These are phyloP conservation scores for Parietaria judaica DNA, from an alignment of 306 rosid species.

Conservation along the genomic window DNA sequence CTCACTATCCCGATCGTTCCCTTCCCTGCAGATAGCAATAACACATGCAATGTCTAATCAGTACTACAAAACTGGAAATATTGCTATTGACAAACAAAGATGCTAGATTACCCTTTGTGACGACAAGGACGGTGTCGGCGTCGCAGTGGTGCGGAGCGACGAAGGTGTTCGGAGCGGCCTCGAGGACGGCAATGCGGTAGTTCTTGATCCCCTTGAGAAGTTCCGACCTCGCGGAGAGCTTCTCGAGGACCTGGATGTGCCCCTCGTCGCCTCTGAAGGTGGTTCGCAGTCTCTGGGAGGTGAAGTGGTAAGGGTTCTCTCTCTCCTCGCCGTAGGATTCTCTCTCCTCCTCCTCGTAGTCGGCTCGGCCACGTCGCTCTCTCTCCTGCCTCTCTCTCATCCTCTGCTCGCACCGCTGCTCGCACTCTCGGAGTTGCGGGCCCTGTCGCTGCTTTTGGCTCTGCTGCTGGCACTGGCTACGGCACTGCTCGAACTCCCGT, in stretches of 20 bases:
- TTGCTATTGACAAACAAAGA: no score
- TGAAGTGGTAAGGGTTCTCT: conserved; percentile 37
- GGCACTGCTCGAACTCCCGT: conserved; percentile 13
- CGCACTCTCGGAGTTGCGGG: neutral
- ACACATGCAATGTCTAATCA: neutral
- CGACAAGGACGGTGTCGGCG: conserved; percentile 27
- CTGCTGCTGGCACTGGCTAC: neutral
- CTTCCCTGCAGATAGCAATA: conserved; percentile 28
- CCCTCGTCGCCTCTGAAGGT: conserved; percentile 22
- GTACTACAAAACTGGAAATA: no score
- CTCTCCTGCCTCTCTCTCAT: neutral
- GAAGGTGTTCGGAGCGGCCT: conserved; percentile 35
- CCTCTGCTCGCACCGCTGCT: neutral
- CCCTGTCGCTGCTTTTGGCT: neutral
- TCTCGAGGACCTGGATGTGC: conserved; percentile 22
- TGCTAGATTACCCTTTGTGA: conserved; percentile 18
- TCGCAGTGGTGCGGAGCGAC: conserved; percentile 37
- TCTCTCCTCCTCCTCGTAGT: neutral
- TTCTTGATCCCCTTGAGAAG: conserved; percentile 33
- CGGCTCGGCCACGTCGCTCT: no score
- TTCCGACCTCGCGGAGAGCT: conserved; percentile 16
- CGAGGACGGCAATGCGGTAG: conserved; percentile 28
- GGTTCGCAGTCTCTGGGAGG: conserved; percentile 16
- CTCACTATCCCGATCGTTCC: conserved; percentile 22
- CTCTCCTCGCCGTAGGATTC: conserved; percentile 4